Conservation (phyloP, 768 basidiomycete genomes). For the Termitomyces titanicus region DNA sequence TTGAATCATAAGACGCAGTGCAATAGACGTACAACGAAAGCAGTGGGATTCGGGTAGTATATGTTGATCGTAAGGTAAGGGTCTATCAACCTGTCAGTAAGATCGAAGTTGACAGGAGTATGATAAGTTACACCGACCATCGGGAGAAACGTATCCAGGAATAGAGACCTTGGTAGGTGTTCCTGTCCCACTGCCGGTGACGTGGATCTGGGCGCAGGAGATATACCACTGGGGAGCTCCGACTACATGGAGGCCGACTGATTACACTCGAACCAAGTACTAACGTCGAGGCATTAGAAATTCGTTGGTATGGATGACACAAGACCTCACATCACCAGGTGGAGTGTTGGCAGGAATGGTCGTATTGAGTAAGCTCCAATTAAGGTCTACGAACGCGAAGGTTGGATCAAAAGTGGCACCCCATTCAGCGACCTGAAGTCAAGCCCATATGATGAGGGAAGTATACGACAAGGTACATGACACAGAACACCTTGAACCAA, state of each 20-base stretch:
- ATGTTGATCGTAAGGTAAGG: constrained; percentile 39
- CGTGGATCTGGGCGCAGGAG: constrained; percentile 43
- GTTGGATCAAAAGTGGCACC: constrained; percentile 18
- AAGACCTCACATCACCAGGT: constrained; percentile 20
- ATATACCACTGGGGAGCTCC: constrained; percentile 47
- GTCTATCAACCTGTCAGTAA: constrained; percentile 17
- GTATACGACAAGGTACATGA: not conserved
- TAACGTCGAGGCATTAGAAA: not conserved
- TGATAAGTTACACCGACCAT: constrained; percentile 19
- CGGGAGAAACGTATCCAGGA: constrained; percentile 40
- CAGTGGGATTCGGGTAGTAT: constrained; percentile 30
- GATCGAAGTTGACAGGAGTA: not conserved
- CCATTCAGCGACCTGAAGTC: constrained; percentile 21
- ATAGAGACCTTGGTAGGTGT: constrained; percentile 42
- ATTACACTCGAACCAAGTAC: constrained; percentile 28
- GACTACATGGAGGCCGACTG: constrained; percentile 39
- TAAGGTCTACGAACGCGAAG: constrained; percentile 20
- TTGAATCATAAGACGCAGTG: not conserved
- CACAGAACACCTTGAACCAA: constrained; percentile 37
- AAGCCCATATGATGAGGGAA: not conserved
- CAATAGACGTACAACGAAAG: constrained; percentile 20
- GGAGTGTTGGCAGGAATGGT: constrained; percentile 31
- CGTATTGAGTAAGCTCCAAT: constrained; percentile 20
- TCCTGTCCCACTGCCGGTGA: constrained; percentile 39
- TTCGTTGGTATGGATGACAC: not conserved